Evolutionary conservation across 2,329 filamentous ascomycete species (phyloP).

Genomic region (Ilyonectria sp.): DNA sequence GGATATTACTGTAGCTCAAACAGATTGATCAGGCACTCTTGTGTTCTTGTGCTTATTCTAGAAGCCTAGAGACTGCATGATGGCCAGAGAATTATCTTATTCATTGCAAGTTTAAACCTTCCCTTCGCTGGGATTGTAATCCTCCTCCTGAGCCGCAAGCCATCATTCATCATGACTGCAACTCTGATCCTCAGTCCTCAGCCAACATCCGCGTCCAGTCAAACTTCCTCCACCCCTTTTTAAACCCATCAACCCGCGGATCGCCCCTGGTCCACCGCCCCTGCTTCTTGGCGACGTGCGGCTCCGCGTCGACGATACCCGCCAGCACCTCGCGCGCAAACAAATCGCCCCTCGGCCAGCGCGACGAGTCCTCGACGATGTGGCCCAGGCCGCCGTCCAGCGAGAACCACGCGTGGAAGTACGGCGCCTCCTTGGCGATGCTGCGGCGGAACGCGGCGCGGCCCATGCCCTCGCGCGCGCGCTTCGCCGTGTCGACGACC

Average conservation of each 20-base stretch:
- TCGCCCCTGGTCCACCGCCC: conserved; percentile 85
- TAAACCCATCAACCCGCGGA: conserved; percentile 81
- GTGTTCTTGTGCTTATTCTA: too few species aligned
- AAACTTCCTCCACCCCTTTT: conserved; percentile 90
- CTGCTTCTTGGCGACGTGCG: conserved; percentile 90
- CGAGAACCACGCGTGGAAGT: conserved; percentile 97
- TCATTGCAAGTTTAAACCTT: not conserved
- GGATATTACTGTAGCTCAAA: too few species aligned
- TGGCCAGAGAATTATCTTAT: not conserved
- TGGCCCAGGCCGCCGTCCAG: conserved; percentile 94
- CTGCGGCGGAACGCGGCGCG: conserved; percentile 85
- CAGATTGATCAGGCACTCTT: too few species aligned
- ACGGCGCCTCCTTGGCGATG: conserved; percentile 96
- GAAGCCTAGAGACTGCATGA: too few species aligned
- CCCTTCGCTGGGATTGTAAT: not conserved
- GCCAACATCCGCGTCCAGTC: conserved; percentile 82
- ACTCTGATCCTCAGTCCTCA: conserved; percentile 46
- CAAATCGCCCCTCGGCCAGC: conserved; percentile 92
- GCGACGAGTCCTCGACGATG: conserved; percentile 86
- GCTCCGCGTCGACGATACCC: conserved; percentile 88
- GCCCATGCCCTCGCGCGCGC: conserved; percentile 75
- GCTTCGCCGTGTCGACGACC: conserved; percentile 87
- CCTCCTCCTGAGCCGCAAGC: not conserved
- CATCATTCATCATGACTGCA: too few species aligned
- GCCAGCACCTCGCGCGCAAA: conserved; percentile 94